phyloP scores from a whole-genome alignment of 768 basidiomycete genomes.

The Tricholoma matsutake region DNA sequence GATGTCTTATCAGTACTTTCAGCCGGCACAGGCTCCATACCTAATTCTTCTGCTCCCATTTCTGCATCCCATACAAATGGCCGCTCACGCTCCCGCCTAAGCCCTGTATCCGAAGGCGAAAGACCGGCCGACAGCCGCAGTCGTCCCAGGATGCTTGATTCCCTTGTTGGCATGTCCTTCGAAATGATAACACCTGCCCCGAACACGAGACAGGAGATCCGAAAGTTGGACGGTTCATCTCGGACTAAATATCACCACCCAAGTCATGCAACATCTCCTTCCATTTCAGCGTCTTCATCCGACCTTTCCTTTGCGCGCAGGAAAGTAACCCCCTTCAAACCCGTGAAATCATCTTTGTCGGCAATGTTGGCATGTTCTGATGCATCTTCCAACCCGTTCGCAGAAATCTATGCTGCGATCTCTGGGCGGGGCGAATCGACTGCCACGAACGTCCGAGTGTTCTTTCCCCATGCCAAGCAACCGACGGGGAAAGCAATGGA shows the following conservation, averaged over 20 bases:
- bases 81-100: constrained; percentile 48
- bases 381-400: constrained; percentile 77
- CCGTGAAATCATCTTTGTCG: constrained; percentile 63
- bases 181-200: constrained; percentile 50
- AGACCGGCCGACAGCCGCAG: constrained; percentile 17
- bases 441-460: constrained; percentile 66
- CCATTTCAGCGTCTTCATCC: constrained; percentile 16
- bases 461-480: constrained; percentile 76
- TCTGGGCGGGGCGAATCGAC: constrained; percentile 71
- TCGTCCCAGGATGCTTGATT: constrained; percentile 18
- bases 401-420: constrained; percentile 82
- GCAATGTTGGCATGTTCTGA: constrained; percentile 70
- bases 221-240: constrained; percentile 17
- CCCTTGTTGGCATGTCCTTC: constrained; percentile 44
- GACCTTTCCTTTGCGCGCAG: constrained; percentile 50
- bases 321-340: constrained; percentile 40
- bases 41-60: constrained; percentile 50
- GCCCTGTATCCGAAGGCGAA: constrained; percentile 60
- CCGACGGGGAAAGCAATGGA: constrained; percentile 63
- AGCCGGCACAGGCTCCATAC: constrained; percentile 45
- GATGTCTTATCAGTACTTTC: constrained; percentile 63
- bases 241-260: constrained; percentile 13
- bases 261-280: constrained; percentile 8
- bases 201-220: constrained; percentile 16
- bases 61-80: constrained; percentile 42